These are phyloP conservation scores for Fusarium nanum DNA, from an alignment of 2,329 filamentous ascomycete genomes.

Conservation along the genomic window DNA sequence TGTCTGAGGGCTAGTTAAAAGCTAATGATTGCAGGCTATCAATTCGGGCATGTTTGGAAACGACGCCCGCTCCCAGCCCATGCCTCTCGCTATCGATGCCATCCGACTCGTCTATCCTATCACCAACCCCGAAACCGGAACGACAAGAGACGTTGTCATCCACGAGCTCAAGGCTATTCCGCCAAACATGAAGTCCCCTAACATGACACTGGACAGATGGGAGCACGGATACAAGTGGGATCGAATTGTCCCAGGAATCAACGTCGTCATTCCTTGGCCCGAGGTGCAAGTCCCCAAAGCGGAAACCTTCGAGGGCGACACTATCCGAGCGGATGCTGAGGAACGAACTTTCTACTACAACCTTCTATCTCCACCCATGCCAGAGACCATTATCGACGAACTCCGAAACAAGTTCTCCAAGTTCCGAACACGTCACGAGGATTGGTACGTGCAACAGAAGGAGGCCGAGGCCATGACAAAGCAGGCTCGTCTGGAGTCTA, in stretches of 20 bases:
- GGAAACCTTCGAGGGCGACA: conserved; percentile 74
- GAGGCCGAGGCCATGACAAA: conserved; percentile 65
- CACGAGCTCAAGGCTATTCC: conserved; percentile 71
- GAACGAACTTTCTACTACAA: conserved; percentile 81
- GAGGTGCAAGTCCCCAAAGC: conserved; percentile 61
- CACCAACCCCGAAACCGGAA: conserved; percentile 71
- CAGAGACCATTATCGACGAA: conserved; percentile 82
- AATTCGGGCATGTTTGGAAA: conserved; percentile 48
- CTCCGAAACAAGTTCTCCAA: conserved; percentile 84
- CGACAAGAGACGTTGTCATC: conserved; percentile 79
- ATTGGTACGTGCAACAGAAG: conserved; percentile 75
- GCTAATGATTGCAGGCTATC: conserved; percentile 43
- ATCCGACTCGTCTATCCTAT: conserved; percentile 86
- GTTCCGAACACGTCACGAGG: conserved; percentile 84
- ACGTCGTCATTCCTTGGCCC: conserved; percentile 83
- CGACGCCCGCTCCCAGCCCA: conserved; percentile 47
- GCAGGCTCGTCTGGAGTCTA: conserved; percentile 50
- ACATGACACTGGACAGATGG: conserved; percentile 57
- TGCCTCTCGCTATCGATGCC: conserved; percentile 73
- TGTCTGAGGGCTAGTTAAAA: neutral
- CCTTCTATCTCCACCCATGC: conserved; percentile 82
- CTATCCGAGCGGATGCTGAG: conserved; percentile 79
- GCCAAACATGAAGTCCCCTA: conserved; percentile 59
- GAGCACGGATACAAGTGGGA: conserved; percentile 58
- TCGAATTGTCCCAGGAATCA: conserved; percentile 75